A percentile compares a stretch with the other conserved stretches of the same genome.
Evolutionary conservation across 2,329 filamentous ascomycete genomes (phyloP).

Genomic region (Sclerotinia glacialis): DNA sequence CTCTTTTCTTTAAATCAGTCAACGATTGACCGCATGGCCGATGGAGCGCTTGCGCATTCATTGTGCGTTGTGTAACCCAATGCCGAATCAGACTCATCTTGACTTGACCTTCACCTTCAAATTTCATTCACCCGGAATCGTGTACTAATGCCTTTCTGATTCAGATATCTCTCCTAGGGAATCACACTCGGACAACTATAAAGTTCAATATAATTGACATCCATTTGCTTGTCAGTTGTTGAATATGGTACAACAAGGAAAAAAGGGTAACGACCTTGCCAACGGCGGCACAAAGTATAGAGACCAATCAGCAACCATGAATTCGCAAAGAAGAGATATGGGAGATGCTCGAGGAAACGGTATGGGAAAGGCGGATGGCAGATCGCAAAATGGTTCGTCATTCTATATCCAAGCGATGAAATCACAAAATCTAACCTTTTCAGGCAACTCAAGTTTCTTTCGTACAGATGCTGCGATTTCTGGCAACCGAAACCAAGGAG

Average conservation of each 20-base stretch:
- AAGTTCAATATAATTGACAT: constrained; percentile 8
- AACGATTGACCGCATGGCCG: constrained; percentile 10
- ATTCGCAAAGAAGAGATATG: constrained; percentile 60
- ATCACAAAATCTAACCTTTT: constrained; percentile 26
- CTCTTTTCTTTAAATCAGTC: not conserved
- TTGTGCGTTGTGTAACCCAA: constrained; percentile 12
- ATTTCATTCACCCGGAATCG: not conserved
- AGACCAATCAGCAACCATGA: constrained; percentile 52
- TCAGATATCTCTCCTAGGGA: constrained; percentile 19
- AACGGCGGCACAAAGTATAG: constrained; percentile 49
- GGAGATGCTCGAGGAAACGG: constrained; percentile 50
- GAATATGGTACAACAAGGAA: constrained; percentile 61
- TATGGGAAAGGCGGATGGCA: constrained; percentile 49
- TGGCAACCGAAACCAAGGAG: constrained; percentile 63
- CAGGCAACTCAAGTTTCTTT: constrained; percentile 68
- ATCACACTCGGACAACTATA: not conserved
- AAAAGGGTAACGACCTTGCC: constrained; percentile 39
- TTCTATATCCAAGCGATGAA: not conserved
- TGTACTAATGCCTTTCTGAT: not conserved
- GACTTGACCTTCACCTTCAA: not conserved
- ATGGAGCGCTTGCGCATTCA: constrained; percentile 14
- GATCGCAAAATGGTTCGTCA: constrained; percentile 54
- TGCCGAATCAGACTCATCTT: not conserved
- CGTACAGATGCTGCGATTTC: constrained; percentile 89
- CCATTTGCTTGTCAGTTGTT: constrained; percentile 11